Conservation (phyloP, 1,139 yeast genomes). For the Hanseniaspora gamundiae region DNA sequence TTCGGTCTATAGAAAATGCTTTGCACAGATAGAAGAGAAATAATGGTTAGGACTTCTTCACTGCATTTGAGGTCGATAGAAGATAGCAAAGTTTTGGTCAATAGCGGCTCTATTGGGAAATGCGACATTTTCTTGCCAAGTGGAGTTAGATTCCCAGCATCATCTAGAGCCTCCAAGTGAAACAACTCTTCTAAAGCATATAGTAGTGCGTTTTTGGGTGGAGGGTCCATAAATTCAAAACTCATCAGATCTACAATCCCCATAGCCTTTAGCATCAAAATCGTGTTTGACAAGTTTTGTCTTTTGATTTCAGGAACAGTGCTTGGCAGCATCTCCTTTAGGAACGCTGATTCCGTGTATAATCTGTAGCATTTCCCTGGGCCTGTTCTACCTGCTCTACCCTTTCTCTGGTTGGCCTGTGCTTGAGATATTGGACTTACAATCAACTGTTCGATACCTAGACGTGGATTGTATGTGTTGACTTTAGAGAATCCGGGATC, state of each 20-base stretch:
- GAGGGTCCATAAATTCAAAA: constrained; percentile 94
- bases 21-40: constrained; percentile 87
- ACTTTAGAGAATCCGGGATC: constrained; percentile 93
- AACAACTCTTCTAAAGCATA: constrained; percentile 77
- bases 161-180: constrained; percentile 68
- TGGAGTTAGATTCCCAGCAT: constrained; percentile 41
- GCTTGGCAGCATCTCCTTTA: constrained; percentile 75
- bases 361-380: constrained; percentile 91
- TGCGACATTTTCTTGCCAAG: constrained; percentile 80
- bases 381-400: constrained; percentile 94
- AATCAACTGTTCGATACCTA: constrained; percentile 84
- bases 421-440: constrained; percentile 87
- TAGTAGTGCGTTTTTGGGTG: constrained; percentile 62
- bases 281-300: constrained; percentile 74
- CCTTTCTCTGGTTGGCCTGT: constrained; percentile 91
- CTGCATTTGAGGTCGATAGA: constrained; percentile 69
- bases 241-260: constrained; percentile 70
- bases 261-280: constrained; percentile 76
- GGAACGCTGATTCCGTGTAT: constrained; percentile 77
- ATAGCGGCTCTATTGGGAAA: constrained; percentile 90
- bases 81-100: constrained; percentile 68
- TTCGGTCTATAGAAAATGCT: constrained; percentile 76
- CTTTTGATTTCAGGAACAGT: constrained; percentile 90
- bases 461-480: constrained; percentile 64
- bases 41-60: constrained; percentile 72